phyloP scores from a whole-genome alignment of 2,329 filamentous ascomycete species.

The Fusarium piperis region DNA sequence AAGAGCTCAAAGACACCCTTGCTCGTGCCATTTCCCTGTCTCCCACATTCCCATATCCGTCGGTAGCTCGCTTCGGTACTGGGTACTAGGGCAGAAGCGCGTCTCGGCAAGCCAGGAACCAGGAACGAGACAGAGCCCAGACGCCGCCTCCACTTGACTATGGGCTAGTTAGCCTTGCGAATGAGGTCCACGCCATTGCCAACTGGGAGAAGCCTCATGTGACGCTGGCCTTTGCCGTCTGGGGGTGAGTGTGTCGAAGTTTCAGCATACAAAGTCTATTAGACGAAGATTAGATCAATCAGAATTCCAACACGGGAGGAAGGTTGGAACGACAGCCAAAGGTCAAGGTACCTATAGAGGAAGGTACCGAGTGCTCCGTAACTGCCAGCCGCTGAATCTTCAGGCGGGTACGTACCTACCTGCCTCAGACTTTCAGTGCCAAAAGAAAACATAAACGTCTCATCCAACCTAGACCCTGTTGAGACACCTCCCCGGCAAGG shows the following conservation, averaged over 20 bases:
- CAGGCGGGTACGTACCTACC: neutral
- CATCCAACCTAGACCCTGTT: neutral
- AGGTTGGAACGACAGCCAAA: neutral
- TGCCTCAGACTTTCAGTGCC: neutral
- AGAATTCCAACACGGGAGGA: neutral
- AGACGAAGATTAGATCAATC: neutral
- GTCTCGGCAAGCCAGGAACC: constrained; percentile 20
- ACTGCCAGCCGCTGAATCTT: neutral
- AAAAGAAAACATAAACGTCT: constrained; percentile 1
- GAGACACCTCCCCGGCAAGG: neutral
- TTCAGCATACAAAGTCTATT: neutral
- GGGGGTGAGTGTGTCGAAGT: neutral
- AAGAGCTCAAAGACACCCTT: constrained; percentile 22
- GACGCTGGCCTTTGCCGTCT: neutral
- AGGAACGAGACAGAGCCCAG: constrained; percentile 9
- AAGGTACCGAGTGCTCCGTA: neutral
- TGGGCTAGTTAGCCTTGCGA: constrained; percentile 8
- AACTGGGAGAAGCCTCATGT: constrained; percentile 3
- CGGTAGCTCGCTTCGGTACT: constrained; percentile 26
- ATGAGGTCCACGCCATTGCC: constrained; percentile 29
- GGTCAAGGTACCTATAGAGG: no score
- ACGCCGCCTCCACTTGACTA: constrained; percentile 7
- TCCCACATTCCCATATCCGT: constrained; percentile 37
- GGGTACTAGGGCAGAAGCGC: constrained; percentile 18
- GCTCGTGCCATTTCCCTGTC: constrained; percentile 34